These are phyloP conservation scores for Solanum sitiens DNA, from an alignment of 257 asterid genomes.

Conservation along the genomic window DNA sequence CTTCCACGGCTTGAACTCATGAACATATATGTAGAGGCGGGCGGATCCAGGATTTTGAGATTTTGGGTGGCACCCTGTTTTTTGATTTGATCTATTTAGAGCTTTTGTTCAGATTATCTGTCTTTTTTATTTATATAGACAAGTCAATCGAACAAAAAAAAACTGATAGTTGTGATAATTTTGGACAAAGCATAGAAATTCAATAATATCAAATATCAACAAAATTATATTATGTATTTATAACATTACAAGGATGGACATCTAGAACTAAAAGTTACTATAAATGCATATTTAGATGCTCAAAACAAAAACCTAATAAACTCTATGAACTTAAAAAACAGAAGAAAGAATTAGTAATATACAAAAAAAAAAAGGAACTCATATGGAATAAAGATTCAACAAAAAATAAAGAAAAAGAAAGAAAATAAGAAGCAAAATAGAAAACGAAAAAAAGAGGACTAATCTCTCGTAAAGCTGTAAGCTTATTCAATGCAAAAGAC, in stretches of 20 bases:
- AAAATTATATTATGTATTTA: neutral
- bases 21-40: neutral
- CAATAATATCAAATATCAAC: neutral
- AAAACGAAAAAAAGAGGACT: neutral
- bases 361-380: neutral
- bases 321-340: neutral
- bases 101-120: neutral
- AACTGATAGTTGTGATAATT: neutral
- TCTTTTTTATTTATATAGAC: neutral
- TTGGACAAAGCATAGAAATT: neutral
- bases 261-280: neutral
- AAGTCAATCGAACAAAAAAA: neutral
- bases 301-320: neutral
- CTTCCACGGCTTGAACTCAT: neutral
- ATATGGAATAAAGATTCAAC: neutral
- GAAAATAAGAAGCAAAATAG: neutral
- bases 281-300: neutral
- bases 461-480: neutral
- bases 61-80: neutral
- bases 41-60: neutral
- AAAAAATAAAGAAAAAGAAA: neutral
- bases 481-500: neutral
- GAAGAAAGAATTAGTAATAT: neutral
- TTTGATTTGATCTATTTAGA: neutral
- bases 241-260: neutral